Evolutionary conservation across 306 rosid genomes (phyloP).

Genomic region (Cucurbita pepo): DNA sequence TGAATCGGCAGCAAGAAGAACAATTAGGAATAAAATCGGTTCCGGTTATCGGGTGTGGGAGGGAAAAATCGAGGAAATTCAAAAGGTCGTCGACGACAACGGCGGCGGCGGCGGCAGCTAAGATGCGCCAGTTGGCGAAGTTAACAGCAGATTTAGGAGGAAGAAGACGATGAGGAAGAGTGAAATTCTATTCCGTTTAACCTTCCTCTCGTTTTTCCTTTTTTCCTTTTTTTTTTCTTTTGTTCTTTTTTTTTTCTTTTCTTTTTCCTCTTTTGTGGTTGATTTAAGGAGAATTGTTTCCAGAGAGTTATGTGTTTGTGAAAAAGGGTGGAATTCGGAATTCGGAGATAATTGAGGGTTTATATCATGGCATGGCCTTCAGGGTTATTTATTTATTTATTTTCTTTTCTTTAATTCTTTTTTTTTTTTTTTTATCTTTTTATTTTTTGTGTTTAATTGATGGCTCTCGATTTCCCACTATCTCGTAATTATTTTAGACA

Average conservation of each 20-base stretch:
- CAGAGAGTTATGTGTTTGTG: background rate
- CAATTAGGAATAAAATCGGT: slow-evolving; percentile 8
- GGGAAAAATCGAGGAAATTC: background rate
- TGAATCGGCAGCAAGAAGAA: slow-evolving; percentile 25
- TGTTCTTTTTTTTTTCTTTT: background rate
- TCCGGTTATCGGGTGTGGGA: slow-evolving; percentile 9
- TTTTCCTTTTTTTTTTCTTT: slow-evolving; percentile 11
- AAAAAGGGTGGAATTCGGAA: background rate
- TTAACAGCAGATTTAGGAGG: slow-evolving; percentile 27
- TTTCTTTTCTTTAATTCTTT: background rate
- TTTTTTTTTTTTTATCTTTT: background rate
- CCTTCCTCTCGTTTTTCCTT: background rate
- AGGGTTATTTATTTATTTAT: background rate
- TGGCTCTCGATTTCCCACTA: background rate
- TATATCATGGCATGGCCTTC: background rate
- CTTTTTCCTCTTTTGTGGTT: background rate
- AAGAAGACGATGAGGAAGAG: slow-evolving; percentile 28
- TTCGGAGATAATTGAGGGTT: background rate
- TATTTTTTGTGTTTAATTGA: background rate
- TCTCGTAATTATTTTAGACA: background rate
- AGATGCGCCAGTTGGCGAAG: slow-evolving; percentile 29
- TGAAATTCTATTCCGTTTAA: slow-evolving; percentile 6
- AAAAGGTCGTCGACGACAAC: background rate
- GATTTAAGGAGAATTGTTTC: background rate
- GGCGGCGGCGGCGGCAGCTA: slow-evolving; percentile 12